Conservation (phyloP, 1,284 basidiomycete species). For the Microbotryum silenes-acaulis region DNA sequence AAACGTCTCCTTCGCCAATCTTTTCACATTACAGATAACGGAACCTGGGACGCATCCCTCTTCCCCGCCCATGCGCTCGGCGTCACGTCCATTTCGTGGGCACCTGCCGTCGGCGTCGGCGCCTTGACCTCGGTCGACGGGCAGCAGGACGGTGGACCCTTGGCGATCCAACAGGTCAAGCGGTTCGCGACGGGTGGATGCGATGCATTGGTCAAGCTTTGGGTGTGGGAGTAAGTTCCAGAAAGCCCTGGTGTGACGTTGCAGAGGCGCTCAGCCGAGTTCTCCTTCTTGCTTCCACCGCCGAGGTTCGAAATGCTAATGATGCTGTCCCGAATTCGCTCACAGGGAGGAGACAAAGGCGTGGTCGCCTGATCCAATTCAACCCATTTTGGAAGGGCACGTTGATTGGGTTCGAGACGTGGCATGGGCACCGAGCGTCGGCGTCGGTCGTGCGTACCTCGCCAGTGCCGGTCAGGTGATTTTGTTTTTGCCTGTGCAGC, state of each 20-base stretch:
- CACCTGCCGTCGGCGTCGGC: conserved; percentile 59
- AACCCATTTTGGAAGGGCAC: conserved; percentile 76
- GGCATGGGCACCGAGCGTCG: conserved; percentile 95
- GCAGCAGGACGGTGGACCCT: not conserved
- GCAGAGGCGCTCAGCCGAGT: not conserved
- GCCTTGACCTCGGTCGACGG: conserved; percentile 13
- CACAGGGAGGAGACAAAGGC: conserved; percentile 43
- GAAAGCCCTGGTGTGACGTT: not conserved
- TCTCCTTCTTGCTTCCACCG: not conserved
- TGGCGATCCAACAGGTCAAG: conserved; percentile 46
- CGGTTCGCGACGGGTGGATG: conserved; percentile 93
- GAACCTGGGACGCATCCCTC: conserved; percentile 89
- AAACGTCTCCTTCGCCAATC: not conserved
- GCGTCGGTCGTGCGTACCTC: conserved; percentile 86
- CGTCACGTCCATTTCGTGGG: conserved; percentile 97
- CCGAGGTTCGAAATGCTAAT: no score
- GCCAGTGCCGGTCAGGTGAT: conserved; percentile 84
- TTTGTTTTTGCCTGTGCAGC: conserved; percentile 29
- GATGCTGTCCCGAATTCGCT: no score
- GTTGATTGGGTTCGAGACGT: conserved; percentile 97
- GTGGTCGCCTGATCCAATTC: conserved; percentile 66
- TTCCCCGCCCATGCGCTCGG: conserved; percentile 94
- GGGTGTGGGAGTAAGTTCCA: conserved; percentile 56
- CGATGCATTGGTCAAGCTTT: conserved; percentile 91
- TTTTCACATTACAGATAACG: conserved; percentile 60